A percentile compares a stretch with the other conserved stretches of the same genome.
phyloP scores from a whole-genome alignment of 108 stramenopile species.

The Fragilariopsis cylindrus region DNA sequence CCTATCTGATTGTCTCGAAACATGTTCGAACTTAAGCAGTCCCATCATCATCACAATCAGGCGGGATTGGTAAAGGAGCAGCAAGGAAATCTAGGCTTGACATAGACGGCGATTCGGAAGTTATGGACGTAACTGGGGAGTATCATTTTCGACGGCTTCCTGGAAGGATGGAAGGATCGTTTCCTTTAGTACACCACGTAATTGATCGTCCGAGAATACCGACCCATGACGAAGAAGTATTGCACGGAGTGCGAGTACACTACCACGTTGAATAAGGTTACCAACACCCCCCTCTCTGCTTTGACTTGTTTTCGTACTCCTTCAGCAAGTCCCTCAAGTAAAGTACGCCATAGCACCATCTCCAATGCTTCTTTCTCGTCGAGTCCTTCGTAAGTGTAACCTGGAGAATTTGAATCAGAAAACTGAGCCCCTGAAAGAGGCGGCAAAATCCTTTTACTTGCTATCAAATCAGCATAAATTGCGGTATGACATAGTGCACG shows the following conservation, averaged over 20 bases:
- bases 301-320: constrained; percentile 54
- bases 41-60: constrained; percentile 67
- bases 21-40: constrained; percentile 57
- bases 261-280: constrained; percentile 81
- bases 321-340: constrained; percentile 80
- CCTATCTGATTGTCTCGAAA: constrained; percentile 56
- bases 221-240: constrained; percentile 84
- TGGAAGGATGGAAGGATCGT: constrained; percentile 74
- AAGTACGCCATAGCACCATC: constrained; percentile 84
- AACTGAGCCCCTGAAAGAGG: constrained; percentile 51
- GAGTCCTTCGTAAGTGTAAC: constrained; percentile 76
- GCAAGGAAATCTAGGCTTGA: constrained; percentile 82
- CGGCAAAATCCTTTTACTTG: constrained; percentile 61
- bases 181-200: constrained; percentile 56
- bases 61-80: constrained; percentile 65
- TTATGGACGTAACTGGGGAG: constrained; percentile 65
- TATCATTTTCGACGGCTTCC: constrained; percentile 63
- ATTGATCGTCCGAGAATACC: constrained; percentile 63
- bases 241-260: constrained; percentile 74
- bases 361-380: constrained; percentile 64
- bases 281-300: constrained; percentile 76
- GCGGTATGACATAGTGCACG: constrained; percentile 87
- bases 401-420: constrained; percentile 44
- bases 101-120: constrained; percentile 80
- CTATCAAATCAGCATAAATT: constrained; percentile 87